These are phyloP conservation scores for Endotrypanum monterogeii DNA, from an alignment of 208 protist species.

Conservation along the genomic window DNA sequence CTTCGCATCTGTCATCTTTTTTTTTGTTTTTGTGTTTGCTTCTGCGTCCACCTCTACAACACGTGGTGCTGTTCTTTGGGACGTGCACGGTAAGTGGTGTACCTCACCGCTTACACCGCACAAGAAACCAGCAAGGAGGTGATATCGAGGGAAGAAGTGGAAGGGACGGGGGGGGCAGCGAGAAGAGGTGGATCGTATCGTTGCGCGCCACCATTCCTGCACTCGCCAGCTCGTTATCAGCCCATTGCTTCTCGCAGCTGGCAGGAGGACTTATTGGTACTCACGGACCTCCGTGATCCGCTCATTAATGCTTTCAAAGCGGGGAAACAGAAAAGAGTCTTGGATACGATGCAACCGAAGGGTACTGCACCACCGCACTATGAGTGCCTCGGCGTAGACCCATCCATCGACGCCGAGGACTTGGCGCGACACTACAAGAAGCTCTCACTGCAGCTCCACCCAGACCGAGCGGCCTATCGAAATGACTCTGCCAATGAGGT, in stretches of 20 bases:
- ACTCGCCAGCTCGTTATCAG: neutral
- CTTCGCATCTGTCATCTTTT: no score
- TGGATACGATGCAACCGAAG: constrained; percentile 11
- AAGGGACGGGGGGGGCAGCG: neutral
- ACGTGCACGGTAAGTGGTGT: neutral
- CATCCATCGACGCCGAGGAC: constrained; percentile 49
- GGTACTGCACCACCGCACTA: constrained; percentile 50
- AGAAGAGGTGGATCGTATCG: neutral
- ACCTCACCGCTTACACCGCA: neutral
- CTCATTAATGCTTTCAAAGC: neutral
- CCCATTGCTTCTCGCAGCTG: no score
- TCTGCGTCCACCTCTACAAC: neutral
- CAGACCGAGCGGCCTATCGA: constrained; percentile 75
- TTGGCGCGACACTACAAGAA: constrained; percentile 62
- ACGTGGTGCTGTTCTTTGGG: neutral
- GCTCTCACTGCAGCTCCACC: constrained; percentile 77
- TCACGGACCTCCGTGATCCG: neutral
- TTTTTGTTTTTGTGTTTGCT: no score
- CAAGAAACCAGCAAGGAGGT: neutral
- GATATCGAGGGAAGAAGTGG: neutral
- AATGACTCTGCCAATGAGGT: constrained; percentile 19
- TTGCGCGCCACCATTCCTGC: neutral
- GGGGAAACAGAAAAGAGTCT: neutral
- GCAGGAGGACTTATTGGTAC: neutral
- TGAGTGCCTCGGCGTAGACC: constrained; percentile 62